phyloP scores from a whole-genome alignment of 257 asterid genomes.

The Eustoma russellianum region DNA sequence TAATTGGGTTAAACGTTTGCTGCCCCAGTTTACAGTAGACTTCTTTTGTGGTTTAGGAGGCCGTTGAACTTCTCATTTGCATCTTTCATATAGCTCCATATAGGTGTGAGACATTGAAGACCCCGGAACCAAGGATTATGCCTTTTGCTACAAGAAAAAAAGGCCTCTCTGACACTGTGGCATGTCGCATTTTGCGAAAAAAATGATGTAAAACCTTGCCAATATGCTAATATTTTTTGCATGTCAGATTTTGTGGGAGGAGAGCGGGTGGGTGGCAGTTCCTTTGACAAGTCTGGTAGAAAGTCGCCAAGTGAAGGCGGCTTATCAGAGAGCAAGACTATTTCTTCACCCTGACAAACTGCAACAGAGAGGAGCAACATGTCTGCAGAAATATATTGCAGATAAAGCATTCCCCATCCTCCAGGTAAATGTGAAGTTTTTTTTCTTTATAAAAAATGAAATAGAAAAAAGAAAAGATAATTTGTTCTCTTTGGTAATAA shows the following conservation, averaged over 20 bases:
- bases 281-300: slow-evolving; percentile 34
- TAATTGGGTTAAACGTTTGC: no score
- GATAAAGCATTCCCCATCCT: slow-evolving; percentile 50
- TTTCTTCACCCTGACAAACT: slow-evolving; percentile 79
- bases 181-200: no score
- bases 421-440: slow-evolving; percentile 31
- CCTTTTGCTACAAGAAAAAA: no score
- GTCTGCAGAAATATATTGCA: slow-evolving; percentile 51
- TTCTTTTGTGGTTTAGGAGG: no score
- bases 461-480: background rate
- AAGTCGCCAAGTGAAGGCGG: slow-evolving; percentile 52
- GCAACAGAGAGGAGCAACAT: slow-evolving; percentile 72
- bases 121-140: no score
- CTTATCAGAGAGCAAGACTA: slow-evolving; percentile 69
- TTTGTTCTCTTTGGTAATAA: background rate
- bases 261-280: slow-evolving; percentile 51
- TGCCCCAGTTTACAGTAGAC: no score
- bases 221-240: no score
- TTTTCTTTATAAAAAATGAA: background rate
- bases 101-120: no score
- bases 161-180: no score
- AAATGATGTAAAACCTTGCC: no score
- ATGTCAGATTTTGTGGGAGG: slow-evolving; percentile 55
- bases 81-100: no score
- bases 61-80: no score